Conservation (phyloP, 78 protist species). For the Goniomonas avonlea region DNA sequence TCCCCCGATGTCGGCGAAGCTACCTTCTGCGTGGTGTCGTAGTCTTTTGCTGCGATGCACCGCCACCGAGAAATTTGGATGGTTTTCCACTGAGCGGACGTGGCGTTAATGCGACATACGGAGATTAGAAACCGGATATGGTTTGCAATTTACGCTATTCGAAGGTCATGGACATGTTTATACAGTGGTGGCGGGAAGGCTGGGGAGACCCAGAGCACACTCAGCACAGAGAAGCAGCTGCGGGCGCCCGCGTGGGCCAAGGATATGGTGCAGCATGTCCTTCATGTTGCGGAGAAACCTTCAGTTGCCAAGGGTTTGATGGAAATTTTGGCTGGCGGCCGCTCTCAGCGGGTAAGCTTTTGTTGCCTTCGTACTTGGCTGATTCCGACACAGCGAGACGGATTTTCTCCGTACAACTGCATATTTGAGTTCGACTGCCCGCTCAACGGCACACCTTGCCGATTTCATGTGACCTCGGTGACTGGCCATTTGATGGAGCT, state of each 20-base stretch:
- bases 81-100: no score
- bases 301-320: slow-evolving; percentile 84
- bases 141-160: no score
- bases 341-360: background rate
- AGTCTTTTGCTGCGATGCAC: no score
- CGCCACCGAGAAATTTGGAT: no score
- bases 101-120: no score
- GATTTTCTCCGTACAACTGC: slow-evolving; percentile 18
- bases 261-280: slow-evolving; percentile 11
- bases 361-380: background rate
- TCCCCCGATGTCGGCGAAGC: no score
- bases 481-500: slow-evolving; percentile 77
- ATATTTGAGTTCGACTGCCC: slow-evolving; percentile 23
- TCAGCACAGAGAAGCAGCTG: background rate
- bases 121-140: no score
- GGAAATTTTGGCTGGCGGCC: slow-evolving; percentile 48
- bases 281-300: slow-evolving; percentile 96
- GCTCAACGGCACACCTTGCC: background rate
- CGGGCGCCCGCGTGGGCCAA: background rate
- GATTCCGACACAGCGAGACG: background rate
- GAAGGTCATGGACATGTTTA: background rate
- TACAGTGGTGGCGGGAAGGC: background rate
- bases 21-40: no score
- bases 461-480: slow-evolving; percentile 80
- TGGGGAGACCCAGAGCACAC: background rate